A percentile compares a stretch with the other conserved stretches of the same genome.
These are phyloP conservation scores for Lasiosphaeriaceae sp. DNA, from an alignment of 495 filamentous ascomycete species.

Conservation along the genomic window DNA sequence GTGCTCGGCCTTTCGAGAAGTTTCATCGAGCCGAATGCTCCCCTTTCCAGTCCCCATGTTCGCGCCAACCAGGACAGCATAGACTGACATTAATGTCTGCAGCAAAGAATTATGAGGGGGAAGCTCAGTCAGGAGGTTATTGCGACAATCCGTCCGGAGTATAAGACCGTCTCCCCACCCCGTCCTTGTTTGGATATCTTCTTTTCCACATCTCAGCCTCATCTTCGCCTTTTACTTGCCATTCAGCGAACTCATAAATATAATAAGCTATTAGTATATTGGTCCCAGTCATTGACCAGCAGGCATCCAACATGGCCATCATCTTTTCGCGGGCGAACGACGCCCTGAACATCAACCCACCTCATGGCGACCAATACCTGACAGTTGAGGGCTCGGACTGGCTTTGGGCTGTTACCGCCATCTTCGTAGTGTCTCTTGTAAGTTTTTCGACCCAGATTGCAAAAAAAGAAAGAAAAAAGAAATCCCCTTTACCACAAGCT, in stretches of 20 bases:
- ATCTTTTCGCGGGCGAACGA: constrained; percentile 30
- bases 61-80: too few species aligned
- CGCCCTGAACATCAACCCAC: constrained; percentile 43
- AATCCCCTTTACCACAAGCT: not conserved
- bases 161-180: not conserved
- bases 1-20: constrained; percentile 15
- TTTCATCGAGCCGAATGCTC: not conserved
- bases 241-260: not conserved
- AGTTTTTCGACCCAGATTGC: not conserved
- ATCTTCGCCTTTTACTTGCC: not conserved
- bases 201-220: not conserved
- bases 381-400: constrained; percentile 44
- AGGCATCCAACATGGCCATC: constrained; percentile 13
- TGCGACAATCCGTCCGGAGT: not conserved
- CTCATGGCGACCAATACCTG: constrained; percentile 34
- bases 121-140: too few species aligned
- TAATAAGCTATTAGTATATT: not conserved
- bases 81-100: too few species aligned
- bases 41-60: not conserved
- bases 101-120: too few species aligned
- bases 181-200: not conserved
- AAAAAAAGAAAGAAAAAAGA: too few species aligned
- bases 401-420: constrained; percentile 42
- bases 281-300: not conserved
- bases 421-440: constrained; percentile 39